phyloP scores from a whole-genome alignment of 768 basidiomycete species.

The Lenzites betulinus region DNA sequence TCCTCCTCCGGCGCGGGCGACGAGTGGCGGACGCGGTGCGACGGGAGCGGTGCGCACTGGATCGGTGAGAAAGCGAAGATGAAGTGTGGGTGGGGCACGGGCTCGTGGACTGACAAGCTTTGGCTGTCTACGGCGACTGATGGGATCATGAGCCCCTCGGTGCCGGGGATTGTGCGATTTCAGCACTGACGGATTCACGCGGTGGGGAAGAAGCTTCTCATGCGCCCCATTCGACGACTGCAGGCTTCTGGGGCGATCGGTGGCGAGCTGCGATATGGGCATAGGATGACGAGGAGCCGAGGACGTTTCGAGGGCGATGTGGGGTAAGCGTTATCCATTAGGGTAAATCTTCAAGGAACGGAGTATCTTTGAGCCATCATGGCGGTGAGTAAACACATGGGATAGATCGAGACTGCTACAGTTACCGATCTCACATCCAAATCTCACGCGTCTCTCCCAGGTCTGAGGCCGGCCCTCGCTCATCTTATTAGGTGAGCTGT shows the following conservation, averaged over 20 bases:
- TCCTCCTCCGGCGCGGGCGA: not conserved
- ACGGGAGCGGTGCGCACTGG: not conserved
- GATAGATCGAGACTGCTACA: conserved; percentile 8
- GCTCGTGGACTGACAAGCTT: not conserved
- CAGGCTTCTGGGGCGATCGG: not conserved
- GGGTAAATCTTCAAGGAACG: not conserved
- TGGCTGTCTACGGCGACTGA: not conserved
- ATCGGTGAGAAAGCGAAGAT: not conserved
- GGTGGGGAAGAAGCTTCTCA: conserved; percentile 1
- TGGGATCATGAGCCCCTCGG: conserved; percentile 13
- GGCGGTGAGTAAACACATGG: conserved; percentile 13
- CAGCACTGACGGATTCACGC: not conserved
- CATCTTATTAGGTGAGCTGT: conserved; percentile 9
- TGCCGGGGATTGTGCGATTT: conserved; percentile 16
- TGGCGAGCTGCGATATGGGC: not conserved
- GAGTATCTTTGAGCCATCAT: not conserved
- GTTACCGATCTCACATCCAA: conserved; percentile 9
- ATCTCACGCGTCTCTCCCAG: too few species aligned
- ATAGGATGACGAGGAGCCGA: not conserved
- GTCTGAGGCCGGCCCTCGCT: not conserved
- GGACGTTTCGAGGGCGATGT: not conserved
- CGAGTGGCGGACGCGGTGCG: not conserved
- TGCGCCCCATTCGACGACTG: not conserved
- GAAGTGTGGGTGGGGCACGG: not conserved
- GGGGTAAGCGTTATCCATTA: not conserved